Percentiles rank a stretch among this genome's conserved stretches.
phyloP scores from a whole-genome alignment of 2,329 filamentous ascomycete species.

The Hymenoscyphus salicellus region DNA sequence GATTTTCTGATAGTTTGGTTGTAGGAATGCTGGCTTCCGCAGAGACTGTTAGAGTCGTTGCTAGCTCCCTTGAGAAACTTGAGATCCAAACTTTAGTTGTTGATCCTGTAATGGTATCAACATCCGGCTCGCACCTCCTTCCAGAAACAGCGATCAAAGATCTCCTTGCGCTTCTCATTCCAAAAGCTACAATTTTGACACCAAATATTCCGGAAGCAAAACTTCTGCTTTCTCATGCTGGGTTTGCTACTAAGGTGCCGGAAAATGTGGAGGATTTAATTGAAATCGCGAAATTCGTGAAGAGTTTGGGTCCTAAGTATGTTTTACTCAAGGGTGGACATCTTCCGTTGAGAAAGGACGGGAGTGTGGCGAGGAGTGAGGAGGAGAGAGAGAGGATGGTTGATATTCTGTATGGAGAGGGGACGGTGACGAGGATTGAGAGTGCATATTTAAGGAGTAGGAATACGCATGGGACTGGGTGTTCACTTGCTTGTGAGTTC shows the following conservation, averaged over 20 bases:
- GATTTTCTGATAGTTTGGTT: conserved; percentile 1
- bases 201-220: conserved; percentile 75
- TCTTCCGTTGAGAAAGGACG: conserved; percentile 67
- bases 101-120: conserved; percentile 89
- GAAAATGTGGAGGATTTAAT: conserved; percentile 64
- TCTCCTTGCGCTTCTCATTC: conserved; percentile 59
- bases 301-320: conserved; percentile 68
- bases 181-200: conserved; percentile 66
- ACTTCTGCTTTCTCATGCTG: conserved; percentile 57
- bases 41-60: conserved; percentile 66
- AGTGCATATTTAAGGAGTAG: conserved; percentile 68
- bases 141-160: conserved; percentile 61
- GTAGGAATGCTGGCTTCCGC: conserved; percentile 79
- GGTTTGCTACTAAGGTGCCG: conserved; percentile 44
- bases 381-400: conserved; percentile 66
- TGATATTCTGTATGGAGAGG: conserved; percentile 70
- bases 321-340: conserved; percentile 91
- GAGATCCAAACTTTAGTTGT: conserved; percentile 60
- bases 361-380: conserved; percentile 54
- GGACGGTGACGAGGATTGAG: conserved; percentile 59
- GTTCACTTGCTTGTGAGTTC: conserved; percentile 78
- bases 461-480: conserved; percentile 93
- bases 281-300: conserved; percentile 62
- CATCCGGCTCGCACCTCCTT: conserved; percentile 69
- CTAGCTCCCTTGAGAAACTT: conserved; percentile 58